phyloP scores from a whole-genome alignment of 257 asterid species.

The Schizonepeta tenuifolia region DNA sequence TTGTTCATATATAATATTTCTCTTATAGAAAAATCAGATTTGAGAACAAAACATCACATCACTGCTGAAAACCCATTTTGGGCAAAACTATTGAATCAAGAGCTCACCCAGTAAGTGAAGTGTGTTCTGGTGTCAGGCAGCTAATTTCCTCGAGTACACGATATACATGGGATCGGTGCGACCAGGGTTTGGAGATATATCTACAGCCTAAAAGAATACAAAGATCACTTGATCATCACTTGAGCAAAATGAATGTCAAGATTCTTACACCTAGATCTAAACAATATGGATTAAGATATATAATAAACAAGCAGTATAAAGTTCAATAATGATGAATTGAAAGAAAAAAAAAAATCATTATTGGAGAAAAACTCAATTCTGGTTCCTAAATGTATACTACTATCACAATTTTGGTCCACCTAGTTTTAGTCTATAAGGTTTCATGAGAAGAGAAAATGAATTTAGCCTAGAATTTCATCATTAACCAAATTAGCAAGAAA shows the following conservation, averaged over 20 bases:
- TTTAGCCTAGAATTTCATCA: background rate
- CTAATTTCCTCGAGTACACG: constrained; percentile 77
- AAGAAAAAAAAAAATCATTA: constrained; percentile 1
- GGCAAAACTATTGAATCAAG: constrained; percentile 9
- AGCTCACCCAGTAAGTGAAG: constrained; percentile 12
- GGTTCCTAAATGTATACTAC: background rate
- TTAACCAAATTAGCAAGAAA: background rate
- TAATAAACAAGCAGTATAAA: background rate
- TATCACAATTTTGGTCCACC: background rate
- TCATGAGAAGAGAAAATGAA: background rate
- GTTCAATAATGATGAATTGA: background rate
- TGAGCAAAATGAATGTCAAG: background rate
- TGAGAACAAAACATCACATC: background rate
- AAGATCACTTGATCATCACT: background rate
- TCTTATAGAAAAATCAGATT: background rate
- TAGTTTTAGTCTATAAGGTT: background rate
- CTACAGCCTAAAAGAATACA: constrained; percentile 60
- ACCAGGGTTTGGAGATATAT: constrained; percentile 90
- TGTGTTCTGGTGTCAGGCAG: constrained; percentile 46
- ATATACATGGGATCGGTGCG: constrained; percentile 90
- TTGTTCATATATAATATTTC: background rate
- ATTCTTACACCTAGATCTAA: background rate
- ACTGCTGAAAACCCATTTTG: background rate
- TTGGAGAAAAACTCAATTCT: background rate
- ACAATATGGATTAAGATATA: background rate